Conservation (phyloP, 2,329 filamentous ascomycete genomes). For the Decorospora gaudefroyi region DNA sequence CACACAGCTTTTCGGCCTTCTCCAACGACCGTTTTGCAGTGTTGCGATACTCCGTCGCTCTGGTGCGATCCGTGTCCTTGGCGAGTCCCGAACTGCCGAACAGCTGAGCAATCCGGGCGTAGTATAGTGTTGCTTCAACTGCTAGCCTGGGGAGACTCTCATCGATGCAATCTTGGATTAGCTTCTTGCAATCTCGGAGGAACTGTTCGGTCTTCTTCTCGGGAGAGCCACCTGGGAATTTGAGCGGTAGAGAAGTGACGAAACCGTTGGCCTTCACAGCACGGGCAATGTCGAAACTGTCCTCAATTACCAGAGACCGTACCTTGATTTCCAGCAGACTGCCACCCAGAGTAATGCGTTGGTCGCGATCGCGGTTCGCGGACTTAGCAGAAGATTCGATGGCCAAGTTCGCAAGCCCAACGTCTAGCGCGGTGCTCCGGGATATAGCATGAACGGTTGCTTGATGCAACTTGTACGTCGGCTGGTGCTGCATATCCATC, state of each 20-base stretch:
- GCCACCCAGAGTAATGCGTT: constrained; percentile 37
- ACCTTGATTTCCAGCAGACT: constrained; percentile 36
- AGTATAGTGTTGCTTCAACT: constrained; percentile 46
- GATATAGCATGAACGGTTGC: constrained; percentile 36
- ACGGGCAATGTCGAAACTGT: constrained; percentile 34
- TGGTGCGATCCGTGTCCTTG: constrained; percentile 9
- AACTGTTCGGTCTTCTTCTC: constrained; percentile 17
- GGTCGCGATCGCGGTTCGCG: constrained; percentile 32
- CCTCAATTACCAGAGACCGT: constrained; percentile 36
- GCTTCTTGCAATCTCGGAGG: constrained; percentile 32
- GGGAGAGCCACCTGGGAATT: constrained; percentile 18
- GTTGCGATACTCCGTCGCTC: constrained; percentile 19
- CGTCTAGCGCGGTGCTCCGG: constrained; percentile 21
- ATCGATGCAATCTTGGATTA: constrained; percentile 36
- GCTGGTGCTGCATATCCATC: constrained; percentile 42
- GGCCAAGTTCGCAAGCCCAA: constrained; percentile 20
- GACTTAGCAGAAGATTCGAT: constrained; percentile 18
- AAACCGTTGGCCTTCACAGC: background rate
- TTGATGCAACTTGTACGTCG: constrained; percentile 48
- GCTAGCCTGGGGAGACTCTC: constrained; percentile 47
- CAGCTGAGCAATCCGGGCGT: constrained; percentile 36
- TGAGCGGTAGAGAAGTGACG: background rate
- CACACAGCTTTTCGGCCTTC: constrained; percentile 41
- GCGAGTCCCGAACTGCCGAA: constrained; percentile 25
- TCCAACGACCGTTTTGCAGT: constrained; percentile 34